phyloP scores from a whole-genome alignment of 129 eudicot genomes.

The Arctium lappa region DNA sequence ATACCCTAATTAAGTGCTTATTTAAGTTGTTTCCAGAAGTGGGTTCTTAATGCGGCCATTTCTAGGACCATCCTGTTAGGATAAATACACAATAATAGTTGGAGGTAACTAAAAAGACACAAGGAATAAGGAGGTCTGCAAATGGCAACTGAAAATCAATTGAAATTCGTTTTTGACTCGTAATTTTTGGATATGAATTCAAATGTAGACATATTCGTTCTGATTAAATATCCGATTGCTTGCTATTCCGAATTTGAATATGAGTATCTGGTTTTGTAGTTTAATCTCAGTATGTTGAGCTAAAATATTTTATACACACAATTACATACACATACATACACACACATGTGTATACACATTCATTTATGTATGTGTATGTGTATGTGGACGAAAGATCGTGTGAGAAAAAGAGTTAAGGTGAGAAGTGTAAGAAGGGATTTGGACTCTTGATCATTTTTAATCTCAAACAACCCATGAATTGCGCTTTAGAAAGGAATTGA shows the following conservation, averaged over 20 bases:
- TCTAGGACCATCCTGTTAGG: not conserved
- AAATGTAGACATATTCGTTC: not conserved
- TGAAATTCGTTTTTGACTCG: not conserved
- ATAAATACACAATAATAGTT: not conserved
- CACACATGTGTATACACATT: too few relatives aligned
- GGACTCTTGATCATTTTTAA: too few relatives aligned
- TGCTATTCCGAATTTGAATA: not conserved
- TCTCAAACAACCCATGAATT: too few relatives aligned
- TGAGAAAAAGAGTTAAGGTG: too few relatives aligned
- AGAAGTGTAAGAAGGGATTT: too few relatives aligned
- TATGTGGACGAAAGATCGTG: too few relatives aligned
- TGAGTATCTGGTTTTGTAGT: not conserved
- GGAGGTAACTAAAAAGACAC: not conserved
- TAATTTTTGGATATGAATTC: not conserved
- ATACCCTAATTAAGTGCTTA: not conserved
- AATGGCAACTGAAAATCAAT: too few relatives aligned
- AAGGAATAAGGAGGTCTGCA: too few relatives aligned
- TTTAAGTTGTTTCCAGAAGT: not conserved
- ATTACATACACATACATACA: not conserved
- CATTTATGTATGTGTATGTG: not conserved
- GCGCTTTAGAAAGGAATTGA: too few relatives aligned
- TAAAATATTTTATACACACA: not conserved
- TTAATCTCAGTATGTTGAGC: not conserved
- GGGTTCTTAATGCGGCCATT: not conserved
- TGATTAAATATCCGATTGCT: too few relatives aligned